Base-by-base conservation (phyloP, 1,284 basidiomycete species). In the Gomphus sp. region DNA sequence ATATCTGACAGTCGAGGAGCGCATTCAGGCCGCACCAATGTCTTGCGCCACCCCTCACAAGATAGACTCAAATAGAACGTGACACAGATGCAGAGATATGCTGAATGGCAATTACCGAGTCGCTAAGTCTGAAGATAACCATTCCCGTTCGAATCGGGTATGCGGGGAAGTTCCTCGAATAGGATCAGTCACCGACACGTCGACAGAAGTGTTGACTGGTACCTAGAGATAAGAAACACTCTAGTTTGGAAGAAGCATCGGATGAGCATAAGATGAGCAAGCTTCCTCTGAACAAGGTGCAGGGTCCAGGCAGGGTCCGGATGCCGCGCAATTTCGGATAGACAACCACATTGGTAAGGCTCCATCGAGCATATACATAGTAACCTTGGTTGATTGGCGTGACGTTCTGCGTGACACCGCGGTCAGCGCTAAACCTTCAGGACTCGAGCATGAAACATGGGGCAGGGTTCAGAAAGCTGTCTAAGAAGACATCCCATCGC, bases 381-480 rank as follows among this genome's bases (percentile, higher is more conserved):
- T 36, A n/a, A 36, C 10, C 34, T 4, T 10, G 11, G 11, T 9
- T 12, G 11, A 12, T 41, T 41, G 39, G 8, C 14, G 39, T 41
- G 39, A 41, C 39, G 14, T n/a, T 10, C 5, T 41, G 11, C 39
- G 39, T 41, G 39, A 41, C 39, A 41, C 8, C 14, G 14, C 39
- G 39, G 39, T 12, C 8, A 7, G 8, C 14, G 14, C 39, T 9
- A 12, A 41, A 41, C 8, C 34, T 41, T 9, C 8, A 41, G 49
- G 10, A 7, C 37, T 8, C 61, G 55, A 72, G 66, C 69, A 94
- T 94, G 91, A 93, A 93, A 78, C 92, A 95, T 84, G 91, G 92
- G 58, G 78, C 91, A 62, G 91, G 91, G 50, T 89, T 93, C 70
- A 81, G 91, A 67, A 93, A 93, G 69, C 84, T 95, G 69, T 91